Base-by-base conservation (phyloP, 306 rosid genomes). In the Corylus americana region DNA sequence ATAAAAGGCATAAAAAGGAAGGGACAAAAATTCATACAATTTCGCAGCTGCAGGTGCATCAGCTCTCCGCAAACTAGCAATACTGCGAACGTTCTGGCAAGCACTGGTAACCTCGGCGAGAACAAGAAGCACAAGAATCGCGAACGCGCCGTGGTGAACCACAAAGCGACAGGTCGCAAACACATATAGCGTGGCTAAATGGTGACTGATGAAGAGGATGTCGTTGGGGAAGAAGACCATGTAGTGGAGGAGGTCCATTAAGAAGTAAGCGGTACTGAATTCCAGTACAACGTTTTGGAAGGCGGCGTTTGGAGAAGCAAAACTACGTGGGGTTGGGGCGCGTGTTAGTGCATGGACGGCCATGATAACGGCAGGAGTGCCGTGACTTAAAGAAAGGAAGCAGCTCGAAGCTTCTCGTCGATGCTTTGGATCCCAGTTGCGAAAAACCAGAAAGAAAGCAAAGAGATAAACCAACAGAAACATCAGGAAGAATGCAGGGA, bases 21-120 rank as follows among this genome's bases (percentile, higher is more conserved):
- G 92, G 57, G 88, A 73, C 76, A 86, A 39, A 48, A 35, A 74
- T 16, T 82, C 87, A 29, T 73, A 42, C 71, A 89, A 18, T 73
- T 81, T 82, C 11, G 74, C 77, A 2, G 87, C 88, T 14, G 70
- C 58, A 2, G 78, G 55, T 2, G 37, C 77, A 44, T 78, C 84
- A 1, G 44, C 66, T 76, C 47, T 82, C 68, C 37, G 70, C 13
- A 78, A 63, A 8, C 79, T 49, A 11, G 87, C 80, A 0, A 89
- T 71, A 11, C 79, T 83, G 90, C 92, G 85, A 11, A 62, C 82
- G 63, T 89, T 89, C 66, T 89, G 90, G 62, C 88, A 89, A 58
- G 62, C 82, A 37, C 92, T 89, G 11, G 88, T 86, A 44, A 80
- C 66, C 84, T 89, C 92, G 0, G 87, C 90, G 4, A 86, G 79